Evolutionary conservation across 202 grass and related monocot genomes (phyloP).

Genomic region (Schoenoplectus triqueter): DNA sequence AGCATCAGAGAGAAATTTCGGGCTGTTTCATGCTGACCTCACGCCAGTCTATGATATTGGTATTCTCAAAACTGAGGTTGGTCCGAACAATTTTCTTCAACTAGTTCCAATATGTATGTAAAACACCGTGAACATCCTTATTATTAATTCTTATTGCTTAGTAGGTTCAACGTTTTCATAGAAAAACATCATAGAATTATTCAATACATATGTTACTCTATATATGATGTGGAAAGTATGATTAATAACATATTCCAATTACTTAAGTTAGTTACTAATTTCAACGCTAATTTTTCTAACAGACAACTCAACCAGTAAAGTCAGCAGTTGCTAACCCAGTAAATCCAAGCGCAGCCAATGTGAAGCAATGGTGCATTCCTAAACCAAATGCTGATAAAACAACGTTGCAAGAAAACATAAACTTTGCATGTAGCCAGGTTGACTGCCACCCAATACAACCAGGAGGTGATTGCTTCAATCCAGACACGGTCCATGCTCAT

Average conservation of each 20-base stretch:
- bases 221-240: background rate
- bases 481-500: slow-evolving; percentile 61
- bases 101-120: background rate
- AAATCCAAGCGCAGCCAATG: background rate
- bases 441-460: slow-evolving; percentile 66
- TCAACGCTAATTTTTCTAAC: background rate
- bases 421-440: slow-evolving; percentile 69
- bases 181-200: background rate
- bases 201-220: background rate
- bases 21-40: slow-evolving; percentile 67
- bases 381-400: slow-evolving; percentile 55
- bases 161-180: background rate
- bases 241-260: background rate
- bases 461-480: slow-evolving; percentile 61
- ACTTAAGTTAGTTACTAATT: background rate
- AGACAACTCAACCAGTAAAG: slow-evolving; percentile 40
- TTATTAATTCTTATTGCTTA: background rate
- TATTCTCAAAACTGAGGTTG: slow-evolving; percentile 45
- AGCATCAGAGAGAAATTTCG: slow-evolving; percentile 64
- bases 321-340: slow-evolving; percentile 23
- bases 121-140: background rate
- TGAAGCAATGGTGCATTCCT: slow-evolving; percentile 73
- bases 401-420: slow-evolving; percentile 73
- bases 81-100: slow-evolving; percentile 5
- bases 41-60: slow-evolving; percentile 76